Percentiles rank a stretch among this genome's conserved stretches.
Evolutionary conservation across 345 rosid species (phyloP).

Genomic region (Salix dunnii): DNA sequence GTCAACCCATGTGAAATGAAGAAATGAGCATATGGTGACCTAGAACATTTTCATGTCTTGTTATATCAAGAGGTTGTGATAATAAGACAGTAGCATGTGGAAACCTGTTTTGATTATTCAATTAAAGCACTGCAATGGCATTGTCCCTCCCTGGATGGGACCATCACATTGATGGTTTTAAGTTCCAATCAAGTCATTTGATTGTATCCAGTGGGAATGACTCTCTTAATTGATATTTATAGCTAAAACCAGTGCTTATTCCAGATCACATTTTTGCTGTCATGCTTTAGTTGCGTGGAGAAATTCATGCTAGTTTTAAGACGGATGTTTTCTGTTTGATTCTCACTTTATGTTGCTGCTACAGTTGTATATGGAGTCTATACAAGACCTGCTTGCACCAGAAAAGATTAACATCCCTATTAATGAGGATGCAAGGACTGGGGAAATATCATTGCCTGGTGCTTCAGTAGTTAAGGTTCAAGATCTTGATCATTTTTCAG

Average conservation of each 20-base stretch:
- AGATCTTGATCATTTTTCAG: conserved; percentile 62
- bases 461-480: conserved; percentile 57
- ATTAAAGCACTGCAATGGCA: neutral
- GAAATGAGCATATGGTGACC: neutral
- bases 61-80: neutral
- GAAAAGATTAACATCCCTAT: conserved; percentile 68
- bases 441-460: conserved; percentile 79
- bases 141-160: neutral
- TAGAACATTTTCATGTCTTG: neutral
- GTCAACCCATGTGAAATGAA: neutral
- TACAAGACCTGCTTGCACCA: conserved; percentile 92
- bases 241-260: neutral
- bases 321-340: neutral
- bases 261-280: neutral
- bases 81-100: neutral
- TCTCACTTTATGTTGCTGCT: conserved; percentile 16
- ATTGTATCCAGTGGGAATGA: neutral
- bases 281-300: neutral
- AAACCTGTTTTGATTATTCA: neutral
- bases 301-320: neutral
- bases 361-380: conserved; percentile 87
- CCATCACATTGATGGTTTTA: too few species aligned
- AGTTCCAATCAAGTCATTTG: neutral
- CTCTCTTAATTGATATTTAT: conserved; percentile 1
- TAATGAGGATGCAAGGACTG: conserved; percentile 73